A percentile compares a stretch with the other conserved stretches of the same genome.
phyloP scores from a whole-genome alignment of 2,329 filamentous ascomycete genomes.

The Periconia macrospinosa region DNA sequence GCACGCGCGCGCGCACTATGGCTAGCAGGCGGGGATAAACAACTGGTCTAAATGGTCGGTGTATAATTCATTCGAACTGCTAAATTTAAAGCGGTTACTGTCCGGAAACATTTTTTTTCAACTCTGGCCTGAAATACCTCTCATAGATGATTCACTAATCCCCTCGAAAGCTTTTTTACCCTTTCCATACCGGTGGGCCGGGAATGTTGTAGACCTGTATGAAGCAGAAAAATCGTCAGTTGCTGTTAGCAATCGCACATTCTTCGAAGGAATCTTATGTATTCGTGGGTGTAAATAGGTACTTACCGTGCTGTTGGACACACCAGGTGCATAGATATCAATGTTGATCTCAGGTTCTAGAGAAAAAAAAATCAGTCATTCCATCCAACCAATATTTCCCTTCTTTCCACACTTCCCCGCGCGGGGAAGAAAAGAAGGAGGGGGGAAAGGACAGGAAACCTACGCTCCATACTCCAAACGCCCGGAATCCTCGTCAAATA shows the following conservation, averaged over 20 bases:
- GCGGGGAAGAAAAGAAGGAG: background rate
- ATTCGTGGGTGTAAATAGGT: no score
- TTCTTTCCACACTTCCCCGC: background rate
- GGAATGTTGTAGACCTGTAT: conserved; percentile 17
- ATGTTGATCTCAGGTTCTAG: conserved; percentile 35
- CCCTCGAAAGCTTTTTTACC: no score
- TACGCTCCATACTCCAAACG: conserved; percentile 33
- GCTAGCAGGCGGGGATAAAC: no score
- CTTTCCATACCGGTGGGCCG: conserved; percentile 16
- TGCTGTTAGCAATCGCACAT: background rate
- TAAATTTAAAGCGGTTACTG: no score
- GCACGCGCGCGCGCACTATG: no score
- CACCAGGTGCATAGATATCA: conserved; percentile 24
- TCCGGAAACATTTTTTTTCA: no score
- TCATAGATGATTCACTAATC: no score
- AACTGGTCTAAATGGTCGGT: no score
- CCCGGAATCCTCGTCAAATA: conserved; percentile 33
- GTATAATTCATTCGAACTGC: no score
- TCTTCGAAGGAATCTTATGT: no score
- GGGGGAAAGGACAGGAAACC: conserved; percentile 9
- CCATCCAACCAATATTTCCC: background rate
- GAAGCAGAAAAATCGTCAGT: background rate
- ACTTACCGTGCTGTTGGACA: conserved; percentile 25
- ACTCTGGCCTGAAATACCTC: no score
- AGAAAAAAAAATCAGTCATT: conserved; percentile 1